A percentile compares a stretch with the other conserved stretches of the same genome.
Evolutionary conservation across 169 alveolate species (phyloP).

Genomic region (Plasmodium malariae): DNA sequence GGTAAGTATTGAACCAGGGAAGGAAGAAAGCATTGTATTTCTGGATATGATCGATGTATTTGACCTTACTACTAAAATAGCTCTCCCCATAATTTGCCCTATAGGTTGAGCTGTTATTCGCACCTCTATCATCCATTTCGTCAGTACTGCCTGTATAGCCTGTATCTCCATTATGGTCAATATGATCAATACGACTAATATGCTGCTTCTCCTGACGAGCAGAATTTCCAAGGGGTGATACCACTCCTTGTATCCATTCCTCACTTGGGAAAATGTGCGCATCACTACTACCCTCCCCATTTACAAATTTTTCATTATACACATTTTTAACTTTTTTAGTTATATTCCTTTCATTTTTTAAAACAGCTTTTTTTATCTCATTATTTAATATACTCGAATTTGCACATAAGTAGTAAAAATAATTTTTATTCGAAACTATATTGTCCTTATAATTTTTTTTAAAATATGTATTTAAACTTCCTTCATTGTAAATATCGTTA

Average conservation of each 20-base stretch:
- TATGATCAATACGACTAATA: too few species aligned
- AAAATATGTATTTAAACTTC: constrained; percentile 43
- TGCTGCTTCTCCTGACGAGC: too few species aligned
- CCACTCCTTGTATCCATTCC: too few species aligned
- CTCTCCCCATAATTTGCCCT: neutral
- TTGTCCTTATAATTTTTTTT: constrained; percentile 38
- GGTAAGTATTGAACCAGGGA: constrained; percentile 54
- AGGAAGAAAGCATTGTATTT: constrained; percentile 67
- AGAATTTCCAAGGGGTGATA: too few species aligned
- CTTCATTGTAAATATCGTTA: constrained; percentile 38
- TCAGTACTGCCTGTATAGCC: too few species aligned
- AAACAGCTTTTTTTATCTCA: constrained; percentile 10
- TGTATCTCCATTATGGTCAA: too few species aligned
- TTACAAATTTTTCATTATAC: neutral
- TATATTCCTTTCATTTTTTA: neutral
- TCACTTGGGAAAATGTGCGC: too few species aligned
- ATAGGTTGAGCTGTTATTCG: too few species aligned
- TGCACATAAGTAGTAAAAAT: constrained; percentile 34
- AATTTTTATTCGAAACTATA: neutral
- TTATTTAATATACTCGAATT: constrained; percentile 24
- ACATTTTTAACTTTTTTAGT: neutral
- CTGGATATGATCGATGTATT: constrained; percentile 13
- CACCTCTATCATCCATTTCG: neutral
- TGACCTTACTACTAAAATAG: neutral
- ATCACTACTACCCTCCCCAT: neutral